Conservation (phyloP, 352 stramenopile genomes). For the Globisporangium megalacanthum region DNA sequence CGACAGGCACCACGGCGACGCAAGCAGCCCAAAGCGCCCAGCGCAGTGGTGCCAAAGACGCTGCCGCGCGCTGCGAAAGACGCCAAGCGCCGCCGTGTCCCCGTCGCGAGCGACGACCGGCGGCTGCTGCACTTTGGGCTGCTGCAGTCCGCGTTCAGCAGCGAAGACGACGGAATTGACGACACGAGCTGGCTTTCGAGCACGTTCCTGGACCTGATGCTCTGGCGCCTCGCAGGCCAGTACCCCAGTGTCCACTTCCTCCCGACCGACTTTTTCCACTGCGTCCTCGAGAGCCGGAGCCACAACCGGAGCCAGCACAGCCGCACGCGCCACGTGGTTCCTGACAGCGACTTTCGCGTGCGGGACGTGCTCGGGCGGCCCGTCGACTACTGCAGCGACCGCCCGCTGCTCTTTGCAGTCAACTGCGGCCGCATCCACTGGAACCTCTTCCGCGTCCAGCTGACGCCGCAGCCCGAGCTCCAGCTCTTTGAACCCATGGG, state of each 20-base stretch:
- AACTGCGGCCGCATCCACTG: conserved; percentile 84
- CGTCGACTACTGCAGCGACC: conserved; percentile 51
- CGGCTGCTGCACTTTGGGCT: conserved; percentile 18
- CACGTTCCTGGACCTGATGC: conserved; percentile 80
- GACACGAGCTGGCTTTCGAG: conserved; percentile 82
- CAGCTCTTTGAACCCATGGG: conserved; percentile 90
- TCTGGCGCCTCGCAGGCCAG: conserved; percentile 69
- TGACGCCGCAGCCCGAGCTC: conserved; percentile 53
- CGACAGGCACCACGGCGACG: too few relatives aligned
- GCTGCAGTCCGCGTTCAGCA: conserved; percentile 46
- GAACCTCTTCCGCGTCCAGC: conserved; percentile 83
- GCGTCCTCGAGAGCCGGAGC: conserved; percentile 34
- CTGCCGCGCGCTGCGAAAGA: conserved; percentile 3
- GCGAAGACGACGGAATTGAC: conserved; percentile 54
- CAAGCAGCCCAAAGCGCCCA: too few relatives aligned
- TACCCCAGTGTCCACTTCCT: conserved; percentile 77
- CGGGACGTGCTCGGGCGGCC: conserved; percentile 62
- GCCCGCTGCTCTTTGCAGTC: conserved; percentile 76
- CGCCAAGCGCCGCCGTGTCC: conserved; percentile 6
- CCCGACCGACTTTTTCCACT: conserved; percentile 81
- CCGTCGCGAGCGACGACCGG: conserved; percentile 10
- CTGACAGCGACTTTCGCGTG: conserved; percentile 19
- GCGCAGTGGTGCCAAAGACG: conserved; percentile 5
- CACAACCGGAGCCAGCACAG: conserved; percentile 10
- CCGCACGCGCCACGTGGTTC: too few relatives aligned